Evolutionary conservation across 495 filamentous ascomycete species (phyloP).

Genomic region (Elasticomyces elasticus): DNA sequence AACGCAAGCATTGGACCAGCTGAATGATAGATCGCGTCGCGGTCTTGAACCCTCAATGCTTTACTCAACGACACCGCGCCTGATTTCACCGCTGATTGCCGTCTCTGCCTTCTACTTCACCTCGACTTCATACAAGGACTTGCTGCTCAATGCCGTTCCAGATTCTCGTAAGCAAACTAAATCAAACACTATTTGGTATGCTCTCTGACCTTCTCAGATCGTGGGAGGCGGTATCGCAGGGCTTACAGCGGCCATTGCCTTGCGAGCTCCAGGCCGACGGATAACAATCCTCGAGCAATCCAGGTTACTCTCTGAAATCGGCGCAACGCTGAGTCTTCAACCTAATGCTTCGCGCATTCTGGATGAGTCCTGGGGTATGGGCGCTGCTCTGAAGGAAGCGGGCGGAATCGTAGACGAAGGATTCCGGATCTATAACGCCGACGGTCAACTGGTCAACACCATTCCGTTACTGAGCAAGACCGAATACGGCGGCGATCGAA

Average conservation of each 20-base stretch:
- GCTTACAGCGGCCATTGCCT: constrained; percentile 14
- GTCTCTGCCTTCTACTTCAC: neutral
- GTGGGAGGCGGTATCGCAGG: constrained; percentile 13
- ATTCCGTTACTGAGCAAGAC: constrained; percentile 8
- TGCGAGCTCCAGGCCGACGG: constrained; percentile 4
- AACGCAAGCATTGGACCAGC: too few species aligned
- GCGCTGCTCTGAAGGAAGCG: neutral
- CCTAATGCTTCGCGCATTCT: constrained; percentile 20
- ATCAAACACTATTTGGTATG: too few species aligned
- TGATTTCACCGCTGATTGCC: neutral
- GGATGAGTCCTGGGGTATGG: constrained; percentile 1
- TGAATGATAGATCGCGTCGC: neutral
- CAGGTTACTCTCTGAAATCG: constrained; percentile 11
- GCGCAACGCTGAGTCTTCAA: constrained; percentile 15
- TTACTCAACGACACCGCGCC: neutral
- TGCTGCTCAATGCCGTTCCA: constrained; percentile 10
- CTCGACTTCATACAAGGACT: neutral
- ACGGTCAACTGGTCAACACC: constrained; percentile 8
- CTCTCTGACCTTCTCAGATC: too few species aligned
- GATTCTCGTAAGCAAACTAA: too few species aligned
- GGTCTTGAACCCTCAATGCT: neutral
- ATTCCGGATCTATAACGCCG: constrained; percentile 16
- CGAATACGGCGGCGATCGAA: constrained; percentile 17
- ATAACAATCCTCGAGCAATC: constrained; percentile 20
- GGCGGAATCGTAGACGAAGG: constrained; percentile 13